Evolutionary conservation across 306 rosid genomes (phyloP).

Genomic region (Geum urbanum): DNA sequence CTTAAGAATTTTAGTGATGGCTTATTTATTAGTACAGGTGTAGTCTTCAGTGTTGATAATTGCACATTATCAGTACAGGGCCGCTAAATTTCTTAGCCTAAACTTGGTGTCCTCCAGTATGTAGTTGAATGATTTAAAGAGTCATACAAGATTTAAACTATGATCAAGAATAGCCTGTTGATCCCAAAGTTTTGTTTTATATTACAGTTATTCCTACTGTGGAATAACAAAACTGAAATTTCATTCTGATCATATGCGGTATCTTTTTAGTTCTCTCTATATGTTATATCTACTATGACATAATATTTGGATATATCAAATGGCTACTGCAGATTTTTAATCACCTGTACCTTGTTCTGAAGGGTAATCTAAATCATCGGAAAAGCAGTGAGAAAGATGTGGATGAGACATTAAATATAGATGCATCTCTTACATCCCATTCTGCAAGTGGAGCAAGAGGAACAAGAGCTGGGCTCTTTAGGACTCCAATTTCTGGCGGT

Average conservation of each 20-base stretch:
- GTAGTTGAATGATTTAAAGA: too few relatives aligned
- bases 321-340: constrained; percentile 27
- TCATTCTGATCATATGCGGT: neutral
- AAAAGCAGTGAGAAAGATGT: constrained; percentile 33
- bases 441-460: constrained; percentile 57
- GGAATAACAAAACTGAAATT: neutral
- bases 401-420: constrained; percentile 29
- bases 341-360: constrained; percentile 32
- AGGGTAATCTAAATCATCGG: constrained; percentile 51
- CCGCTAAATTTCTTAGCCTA: too few relatives aligned
- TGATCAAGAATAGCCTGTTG: neutral
- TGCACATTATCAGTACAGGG: neutral
- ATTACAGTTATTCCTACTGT: neutral
- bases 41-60: neutral
- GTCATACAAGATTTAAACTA: neutral
- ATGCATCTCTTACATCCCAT: constrained; percentile 32
- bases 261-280: neutral
- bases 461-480: constrained; percentile 86
- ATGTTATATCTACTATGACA: constrained; percentile 12
- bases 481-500: constrained; percentile 98
- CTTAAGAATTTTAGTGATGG: neutral
- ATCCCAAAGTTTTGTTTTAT: neutral
- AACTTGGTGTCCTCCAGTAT: too few relatives aligned
- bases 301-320: constrained; percentile 23
- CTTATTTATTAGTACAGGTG: too few relatives aligned